Evolutionary conservation across 345 rosid species (phyloP).

Genomic region (Aquilaria yunnanensis): DNA sequence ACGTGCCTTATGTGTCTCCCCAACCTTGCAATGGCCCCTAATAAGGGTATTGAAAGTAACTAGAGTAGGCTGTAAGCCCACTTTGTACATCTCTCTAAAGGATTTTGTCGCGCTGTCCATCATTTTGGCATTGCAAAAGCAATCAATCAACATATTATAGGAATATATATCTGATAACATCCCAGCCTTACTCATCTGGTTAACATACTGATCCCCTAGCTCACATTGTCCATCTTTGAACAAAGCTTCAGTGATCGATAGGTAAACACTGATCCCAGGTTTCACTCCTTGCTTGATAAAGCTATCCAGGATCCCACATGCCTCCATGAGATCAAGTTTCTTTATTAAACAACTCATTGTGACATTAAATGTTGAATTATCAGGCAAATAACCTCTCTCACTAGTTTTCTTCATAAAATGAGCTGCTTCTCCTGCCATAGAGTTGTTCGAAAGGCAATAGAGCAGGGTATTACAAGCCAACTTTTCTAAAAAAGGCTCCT

Average conservation of each 20-base stretch:
- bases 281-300: slow-evolving; percentile 47
- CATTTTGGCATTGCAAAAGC: slow-evolving; percentile 64
- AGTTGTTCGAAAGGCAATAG: slow-evolving; percentile 51
- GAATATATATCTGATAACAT: slow-evolving; percentile 44
- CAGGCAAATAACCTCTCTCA: slow-evolving; percentile 51
- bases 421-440: slow-evolving; percentile 75
- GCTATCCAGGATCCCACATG: slow-evolving; percentile 48
- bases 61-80: slow-evolving; percentile 57
- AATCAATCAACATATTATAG: slow-evolving; percentile 69
- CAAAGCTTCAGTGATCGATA: slow-evolving; percentile 53
- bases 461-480: slow-evolving; percentile 53
- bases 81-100: slow-evolving; percentile 45
- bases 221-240: slow-evolving; percentile 34
- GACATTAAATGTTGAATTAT: slow-evolving; percentile 48
- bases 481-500: slow-evolving; percentile 39
- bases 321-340: slow-evolving; percentile 47
- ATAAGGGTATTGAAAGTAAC: slow-evolving; percentile 81
- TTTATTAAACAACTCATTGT: slow-evolving; percentile 56
- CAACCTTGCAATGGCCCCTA: slow-evolving; percentile 45
- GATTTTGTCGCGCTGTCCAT: slow-evolving; percentile 38
- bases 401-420: slow-evolving; percentile 37
- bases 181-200: slow-evolving; percentile 41
- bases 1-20: slow-evolving; percentile 37
- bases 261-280: slow-evolving; percentile 54
- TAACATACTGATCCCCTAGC: slow-evolving; percentile 48